Conservation (phyloP, 1,139 yeast genomes). For the Blastobotrys raffinosifermentans region DNA sequence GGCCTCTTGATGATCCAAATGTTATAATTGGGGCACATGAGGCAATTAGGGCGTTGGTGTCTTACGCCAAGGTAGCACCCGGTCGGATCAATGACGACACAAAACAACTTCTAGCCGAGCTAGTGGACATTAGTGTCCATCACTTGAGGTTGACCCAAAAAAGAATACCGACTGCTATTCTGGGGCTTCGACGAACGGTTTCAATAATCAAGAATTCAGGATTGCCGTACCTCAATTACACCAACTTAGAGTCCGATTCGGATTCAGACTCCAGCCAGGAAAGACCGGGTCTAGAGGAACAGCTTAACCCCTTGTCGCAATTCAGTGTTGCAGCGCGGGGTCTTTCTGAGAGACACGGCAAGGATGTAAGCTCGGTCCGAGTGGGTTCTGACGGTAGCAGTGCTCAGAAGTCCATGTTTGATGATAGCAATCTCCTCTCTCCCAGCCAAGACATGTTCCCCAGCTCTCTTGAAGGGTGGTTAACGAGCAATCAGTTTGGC, state of each 20-base stretch:
- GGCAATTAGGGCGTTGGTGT: constrained; percentile 7
- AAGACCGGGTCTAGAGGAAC: too few relatives aligned
- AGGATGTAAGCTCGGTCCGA: too few relatives aligned
- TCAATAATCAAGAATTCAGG: not conserved
- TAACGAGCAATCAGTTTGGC: not conserved
- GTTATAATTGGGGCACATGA: constrained; percentile 10
- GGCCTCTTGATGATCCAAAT: constrained; percentile 5
- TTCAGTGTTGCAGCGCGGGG: constrained; percentile 1
- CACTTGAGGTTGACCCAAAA: not conserved
- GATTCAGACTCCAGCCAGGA: too few relatives aligned
- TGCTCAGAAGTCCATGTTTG: too few relatives aligned
- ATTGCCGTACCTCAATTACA: not conserved
- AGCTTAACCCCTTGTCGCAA: constrained; percentile 8
- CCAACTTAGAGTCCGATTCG: too few relatives aligned
- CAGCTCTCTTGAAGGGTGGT: not conserved
- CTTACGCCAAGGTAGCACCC: constrained; percentile 4
- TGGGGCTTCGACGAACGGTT: not conserved
- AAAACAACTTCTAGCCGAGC: not conserved
- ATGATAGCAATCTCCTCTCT: too few relatives aligned
- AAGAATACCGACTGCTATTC: not conserved
- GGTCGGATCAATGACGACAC: not conserved
- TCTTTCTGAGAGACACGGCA: not conserved
- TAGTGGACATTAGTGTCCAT: not conserved
- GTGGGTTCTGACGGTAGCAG: too few relatives aligned
- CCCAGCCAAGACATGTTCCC: too few relatives aligned